Conservation (phyloP, 1,284 basidiomycete genomes). For the Rhodotorula sp. region DNA sequence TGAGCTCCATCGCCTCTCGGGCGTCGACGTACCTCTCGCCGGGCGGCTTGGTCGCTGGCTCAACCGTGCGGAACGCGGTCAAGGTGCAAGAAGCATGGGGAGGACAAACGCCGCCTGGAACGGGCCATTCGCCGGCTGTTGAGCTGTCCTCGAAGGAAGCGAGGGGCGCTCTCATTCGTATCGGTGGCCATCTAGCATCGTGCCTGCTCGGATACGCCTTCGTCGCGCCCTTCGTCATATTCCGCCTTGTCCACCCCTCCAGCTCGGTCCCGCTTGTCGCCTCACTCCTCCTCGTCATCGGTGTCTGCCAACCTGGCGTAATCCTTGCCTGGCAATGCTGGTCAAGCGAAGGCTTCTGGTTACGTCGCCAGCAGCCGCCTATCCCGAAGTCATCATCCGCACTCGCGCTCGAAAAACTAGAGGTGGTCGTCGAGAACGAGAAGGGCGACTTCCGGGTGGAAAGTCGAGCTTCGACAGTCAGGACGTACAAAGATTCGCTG, state of each 20-base stretch:
- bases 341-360: slow-evolving; percentile 36
- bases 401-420: slow-evolving; percentile 7
- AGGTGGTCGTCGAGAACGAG: slow-evolving; percentile 1
- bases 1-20: slow-evolving; percentile 15
- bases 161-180: slow-evolving; percentile 26
- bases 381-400: slow-evolving; percentile 29
- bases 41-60: slow-evolving; percentile 16
- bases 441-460: neutral
- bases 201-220: slow-evolving; percentile 41
- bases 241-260: too few species aligned
- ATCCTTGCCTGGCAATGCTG: slow-evolving; percentile 28
- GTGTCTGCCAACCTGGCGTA: slow-evolving; percentile 23
- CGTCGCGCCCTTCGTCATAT: neutral
- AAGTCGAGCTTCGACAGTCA: slow-evolving; percentile 6
- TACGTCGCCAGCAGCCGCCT: slow-evolving; percentile 1
- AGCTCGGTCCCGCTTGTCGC: neutral
- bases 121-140: slow-evolving; percentile 28
- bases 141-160: slow-evolving; percentile 29
- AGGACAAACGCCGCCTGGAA: slow-evolving; percentile 13
- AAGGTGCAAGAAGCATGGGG: slow-evolving; percentile 25
- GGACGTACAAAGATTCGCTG: neutral
- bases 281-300: slow-evolving; percentile 21
- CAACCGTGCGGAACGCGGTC: slow-evolving; percentile 17
- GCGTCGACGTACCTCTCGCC: slow-evolving; percentile 21
- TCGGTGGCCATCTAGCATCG: slow-evolving; percentile 39